Evolutionary conservation across 805 yeast genomes (phyloP).

Genomic region (Clavispora asparagi): DNA sequence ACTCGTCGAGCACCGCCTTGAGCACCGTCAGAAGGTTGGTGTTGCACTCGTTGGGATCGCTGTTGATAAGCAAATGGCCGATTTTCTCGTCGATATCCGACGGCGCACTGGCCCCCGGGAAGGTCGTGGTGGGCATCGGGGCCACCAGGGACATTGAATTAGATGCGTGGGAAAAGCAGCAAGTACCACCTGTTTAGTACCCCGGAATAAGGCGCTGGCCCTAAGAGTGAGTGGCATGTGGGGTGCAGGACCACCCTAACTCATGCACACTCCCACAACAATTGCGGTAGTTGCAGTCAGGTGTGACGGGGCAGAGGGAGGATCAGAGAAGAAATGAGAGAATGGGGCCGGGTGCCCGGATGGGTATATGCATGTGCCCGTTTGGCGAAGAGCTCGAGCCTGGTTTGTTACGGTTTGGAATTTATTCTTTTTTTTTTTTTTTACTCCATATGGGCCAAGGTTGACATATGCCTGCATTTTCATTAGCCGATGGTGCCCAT

Average conservation of each 20-base stretch:
- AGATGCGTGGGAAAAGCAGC: not conserved
- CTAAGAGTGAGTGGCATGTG: not conserved
- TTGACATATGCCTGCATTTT: no score
- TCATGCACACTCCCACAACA: not conserved
- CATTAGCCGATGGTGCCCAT: no score
- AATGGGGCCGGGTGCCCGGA: no score
- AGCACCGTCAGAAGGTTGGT: conserved; percentile 30
- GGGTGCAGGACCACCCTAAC: not conserved
- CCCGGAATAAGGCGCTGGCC: not conserved
- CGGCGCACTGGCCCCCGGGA: not conserved
- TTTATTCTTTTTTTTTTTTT: no score
- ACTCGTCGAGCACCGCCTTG: conserved; percentile 29
- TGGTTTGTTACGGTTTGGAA: no score
- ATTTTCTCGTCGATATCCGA: conserved; percentile 3
- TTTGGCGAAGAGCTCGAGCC: no score
- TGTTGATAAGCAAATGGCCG: conserved; percentile 23
- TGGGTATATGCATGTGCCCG: no score
- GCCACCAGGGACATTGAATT: not conserved
- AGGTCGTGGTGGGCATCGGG: not conserved
- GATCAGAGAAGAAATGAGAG: no score
- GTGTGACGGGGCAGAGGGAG: no score
- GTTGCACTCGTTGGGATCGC: conserved; percentile 38
- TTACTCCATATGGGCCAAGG: no score
- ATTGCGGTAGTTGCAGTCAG: not conserved
- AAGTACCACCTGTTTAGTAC: not conserved